Evolutionary conservation across 73 alveolate genomes (phyloP), one percentile per base, ranked within the genome.

Genomic region (Paramecium sexaurelia): DNA sequence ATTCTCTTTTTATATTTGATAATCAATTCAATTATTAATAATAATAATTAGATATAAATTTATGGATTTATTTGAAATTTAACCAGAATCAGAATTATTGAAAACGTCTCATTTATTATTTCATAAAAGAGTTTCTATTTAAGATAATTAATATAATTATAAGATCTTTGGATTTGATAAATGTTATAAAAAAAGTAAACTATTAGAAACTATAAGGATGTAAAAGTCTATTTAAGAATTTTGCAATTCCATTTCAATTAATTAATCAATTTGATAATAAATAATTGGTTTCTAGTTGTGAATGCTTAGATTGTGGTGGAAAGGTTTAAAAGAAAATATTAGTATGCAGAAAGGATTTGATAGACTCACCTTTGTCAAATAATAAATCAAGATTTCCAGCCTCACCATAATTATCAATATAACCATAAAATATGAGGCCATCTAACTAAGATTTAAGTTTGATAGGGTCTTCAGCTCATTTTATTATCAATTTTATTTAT

Each of bases 271-370:
- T 61, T 61, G 43, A 61, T 32, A 61, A 61, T 32, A 3, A 61
- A 24, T 11, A 61, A 13, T 32, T 29, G 26, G 26, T 29, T 61
- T 61, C 39, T 10, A 61, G 83, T 61, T 61, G 83, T 29, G 83
- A 61, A 61, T 61, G 83, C n/a, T 29, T 32, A 11, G 83, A 61
- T 13, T 61, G 83, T 61, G 83, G 83, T 29, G 83, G 83, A 9
- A 61, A 61, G 43, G 27, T 61, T 1, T 26, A 61, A 0, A 61
- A 61, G 43, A 61, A 61, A 61, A 61, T 61, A 11, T 13, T 61
- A 29, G 13, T 61, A 13, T 61, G 83, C 13, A 29, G 26, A 61
- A 61, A 61, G 7, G 43, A 32, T 5, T 29, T 61, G n/a, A 19
- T 29, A 10, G 83, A 61, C 83, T 27, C 47, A 29, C 43, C 37